Base-by-base conservation (phyloP, 768 basidiomycete genomes). In the Ramaria rubella region DNA sequence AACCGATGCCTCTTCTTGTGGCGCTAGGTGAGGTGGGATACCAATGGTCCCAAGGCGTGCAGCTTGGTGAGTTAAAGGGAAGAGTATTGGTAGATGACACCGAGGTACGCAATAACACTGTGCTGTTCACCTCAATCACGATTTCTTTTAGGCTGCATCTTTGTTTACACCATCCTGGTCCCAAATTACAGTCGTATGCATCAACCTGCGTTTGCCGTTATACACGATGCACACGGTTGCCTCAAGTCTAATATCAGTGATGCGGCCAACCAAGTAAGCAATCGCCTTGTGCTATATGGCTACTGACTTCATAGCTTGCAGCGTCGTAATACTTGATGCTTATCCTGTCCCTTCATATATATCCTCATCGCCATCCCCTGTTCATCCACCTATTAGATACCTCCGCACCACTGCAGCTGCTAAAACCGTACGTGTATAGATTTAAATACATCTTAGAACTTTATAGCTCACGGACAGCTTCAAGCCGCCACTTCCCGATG, bases 311-410 rank as follows among this genome's bases (percentile, higher is more conserved):
- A 23, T 42, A 49, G 31, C 33, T 52, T 49, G 52, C 27, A 83
- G 82, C 17, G 62, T 81, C 26, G 70, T 74, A 0, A 64, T 83
- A 2, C 64, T 85, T 21, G 84, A 84, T 62, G 68, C 72, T 5
- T 85, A 86, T 60, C 66, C 52, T 7, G 36, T 71, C 15, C 74
- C 76, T 11, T 68, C 71, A 4, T 85, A 84, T 59, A 73, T 79
- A 17, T 73, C 73, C 14, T 59, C 60, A 19, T 58, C 64, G 11
- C 67, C 70, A 8, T 63, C 72, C 0, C 67, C 68, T 46, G 69
- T 73, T 38, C 72, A 73, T 51, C 74, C 81, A 5, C 81, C 83
- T 3, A 59, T 83, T 21, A 77, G 82, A 26, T 83, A 79, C 63
- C 75, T 85, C 21, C 68, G 74, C 4, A 70, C 71, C 3, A 49